These are phyloP conservation scores for Discostella pseudostelligera DNA, from an alignment of 108 stramenopile genomes.

Conservation along the genomic window DNA sequence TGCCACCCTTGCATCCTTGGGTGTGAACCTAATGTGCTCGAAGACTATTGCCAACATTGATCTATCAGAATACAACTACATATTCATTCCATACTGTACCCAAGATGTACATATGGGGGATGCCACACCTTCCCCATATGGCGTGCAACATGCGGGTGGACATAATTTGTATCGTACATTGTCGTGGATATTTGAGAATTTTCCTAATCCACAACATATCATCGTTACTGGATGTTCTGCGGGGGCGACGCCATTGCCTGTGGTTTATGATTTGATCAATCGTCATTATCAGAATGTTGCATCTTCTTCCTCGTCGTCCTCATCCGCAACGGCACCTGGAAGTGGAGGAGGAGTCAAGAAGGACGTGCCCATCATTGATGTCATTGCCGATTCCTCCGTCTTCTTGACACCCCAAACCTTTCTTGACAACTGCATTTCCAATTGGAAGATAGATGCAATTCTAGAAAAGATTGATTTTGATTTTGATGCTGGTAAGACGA, in stretches of 20 bases:
- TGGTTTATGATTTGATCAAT: constrained; percentile 20
- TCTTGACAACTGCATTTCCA: constrained; percentile 33
- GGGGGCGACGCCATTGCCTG: constrained; percentile 9
- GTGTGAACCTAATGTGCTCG: constrained; percentile 47
- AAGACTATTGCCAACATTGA: constrained; percentile 30
- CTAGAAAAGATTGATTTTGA: constrained; percentile 49
- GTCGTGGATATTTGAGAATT: constrained; percentile 9
- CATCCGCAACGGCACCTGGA: too few relatives aligned
- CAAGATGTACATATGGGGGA: constrained; percentile 58
- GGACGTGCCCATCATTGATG: constrained; percentile 37
- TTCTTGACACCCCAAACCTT: constrained; percentile 52
- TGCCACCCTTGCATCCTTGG: background rate
- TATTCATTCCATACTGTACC: constrained; percentile 58
- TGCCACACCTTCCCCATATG: constrained; percentile 5
- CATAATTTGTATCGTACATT: constrained; percentile 12
- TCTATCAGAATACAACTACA: constrained; percentile 48
- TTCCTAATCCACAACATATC: constrained; percentile 10
- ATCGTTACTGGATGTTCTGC: constrained; percentile 16
- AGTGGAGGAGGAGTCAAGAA: background rate
- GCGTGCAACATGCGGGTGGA: constrained; percentile 7
- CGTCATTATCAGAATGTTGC: constrained; percentile 17
- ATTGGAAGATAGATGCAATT: constrained; percentile 45
- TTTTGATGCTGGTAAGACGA: constrained; percentile 28
- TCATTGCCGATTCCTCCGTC: constrained; percentile 50
- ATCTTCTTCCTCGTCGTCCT: too few relatives aligned